Percentiles rank a stretch among this genome's conserved stretches.
phyloP scores from a whole-genome alignment of 2,329 filamentous ascomycete species.

The Fusarium nelsonii region DNA sequence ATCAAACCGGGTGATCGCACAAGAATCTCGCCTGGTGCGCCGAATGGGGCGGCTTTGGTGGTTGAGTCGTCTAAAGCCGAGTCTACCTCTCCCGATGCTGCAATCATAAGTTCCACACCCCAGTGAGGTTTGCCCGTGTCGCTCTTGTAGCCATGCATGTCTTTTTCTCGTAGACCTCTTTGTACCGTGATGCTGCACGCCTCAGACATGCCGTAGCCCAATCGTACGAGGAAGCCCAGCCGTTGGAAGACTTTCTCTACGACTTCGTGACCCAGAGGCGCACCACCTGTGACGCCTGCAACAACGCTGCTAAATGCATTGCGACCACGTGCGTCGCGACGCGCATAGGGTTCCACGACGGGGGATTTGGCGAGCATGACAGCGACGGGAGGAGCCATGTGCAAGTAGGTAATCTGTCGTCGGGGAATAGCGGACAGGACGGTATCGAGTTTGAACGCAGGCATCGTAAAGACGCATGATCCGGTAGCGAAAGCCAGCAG shows the following conservation, averaged over 20 bases:
- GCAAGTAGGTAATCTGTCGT: constrained; percentile 73
- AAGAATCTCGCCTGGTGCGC: constrained; percentile 73
- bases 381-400: constrained; percentile 77
- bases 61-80: constrained; percentile 48
- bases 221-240: constrained; percentile 63
- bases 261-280: constrained; percentile 69
- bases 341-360: constrained; percentile 70
- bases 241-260: constrained; percentile 71
- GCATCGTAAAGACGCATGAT: constrained; percentile 76
- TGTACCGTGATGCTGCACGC: constrained; percentile 73
- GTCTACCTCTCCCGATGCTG: constrained; percentile 60
- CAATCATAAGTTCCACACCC: constrained; percentile 73
- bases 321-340: constrained; percentile 54
- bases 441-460: constrained; percentile 74
- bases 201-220: constrained; percentile 84
- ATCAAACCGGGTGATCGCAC: constrained; percentile 73
- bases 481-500: constrained; percentile 66
- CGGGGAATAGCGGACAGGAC: constrained; percentile 72
- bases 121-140: constrained; percentile 75
- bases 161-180: constrained; percentile 64
- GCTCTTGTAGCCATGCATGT: constrained; percentile 63
- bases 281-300: constrained; percentile 70
- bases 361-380: constrained; percentile 78
- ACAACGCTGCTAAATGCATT: constrained; percentile 71
- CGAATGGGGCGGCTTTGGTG: constrained; percentile 56